Evolutionary conservation across 2,329 filamentous ascomycete genomes (phyloP), one percentile per base, ranked within the genome.

Genomic region (Hypoxylon sp.): DNA sequence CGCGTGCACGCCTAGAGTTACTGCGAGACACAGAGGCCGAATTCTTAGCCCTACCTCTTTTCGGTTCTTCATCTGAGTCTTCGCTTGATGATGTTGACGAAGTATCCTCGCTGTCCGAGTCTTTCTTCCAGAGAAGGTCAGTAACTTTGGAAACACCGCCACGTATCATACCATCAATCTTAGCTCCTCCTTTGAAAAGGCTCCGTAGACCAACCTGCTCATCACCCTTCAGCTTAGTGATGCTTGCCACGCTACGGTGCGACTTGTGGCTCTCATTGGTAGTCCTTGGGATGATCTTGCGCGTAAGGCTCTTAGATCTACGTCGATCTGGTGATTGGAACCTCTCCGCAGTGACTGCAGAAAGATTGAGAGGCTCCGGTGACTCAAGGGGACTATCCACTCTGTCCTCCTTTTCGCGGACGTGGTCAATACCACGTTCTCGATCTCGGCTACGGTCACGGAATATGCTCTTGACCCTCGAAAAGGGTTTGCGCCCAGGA

Each of bases 131-230:
- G 21, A 89, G 71, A 57, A 89, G 80, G 55, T 88, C 87, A 31
- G 86, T 84, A 13, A 89, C 78, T 72, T 85, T 88, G 27, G 85
- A 87, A 5, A 89, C 85, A 24, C 87, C 81, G 6, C 83, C 87
- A 27, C 86, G 85, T 48, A 97, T 87, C 31, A 93, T 86, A 31
- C 88, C 92, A 67, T 93, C 92, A 69, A 95, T 89, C 51, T 77
- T 79, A n/a, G 61, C 92, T 86, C 54, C 88, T 2, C 90, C 91
- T 80, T 93, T 95, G 80, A 97, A 91, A 52, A 97, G 90, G 6
- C 91, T 89, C 46, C 90, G 88, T 7, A 93, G 84, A 37, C 87
- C 89, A 8, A 87, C 88, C 42, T 80, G 77, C 59, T 86, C 82
- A 42, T 86, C 83, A 24, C 75, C 71, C 61, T 77, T 82, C 17